phyloP scores from a whole-genome alignment of 2,329 filamentous ascomycete species.

The Trichoderma hamatum region DNA sequence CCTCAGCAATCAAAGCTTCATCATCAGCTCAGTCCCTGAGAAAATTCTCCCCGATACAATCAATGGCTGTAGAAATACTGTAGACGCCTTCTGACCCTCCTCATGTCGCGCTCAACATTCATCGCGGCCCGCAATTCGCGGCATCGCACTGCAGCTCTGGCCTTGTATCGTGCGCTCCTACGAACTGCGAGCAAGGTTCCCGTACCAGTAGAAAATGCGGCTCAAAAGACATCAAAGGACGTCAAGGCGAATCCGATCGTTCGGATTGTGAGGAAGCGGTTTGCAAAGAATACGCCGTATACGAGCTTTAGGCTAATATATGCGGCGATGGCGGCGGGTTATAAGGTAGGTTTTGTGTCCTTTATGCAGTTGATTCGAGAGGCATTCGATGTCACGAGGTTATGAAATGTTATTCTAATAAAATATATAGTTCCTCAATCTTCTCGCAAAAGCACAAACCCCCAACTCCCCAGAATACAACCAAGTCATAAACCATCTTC shows the following conservation, averaged over 20 bases:
- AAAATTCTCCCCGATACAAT: not conserved
- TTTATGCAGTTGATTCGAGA: too few species aligned
- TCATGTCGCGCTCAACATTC: constrained; percentile 42
- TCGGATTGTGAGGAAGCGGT: constrained; percentile 63
- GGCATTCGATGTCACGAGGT: not conserved
- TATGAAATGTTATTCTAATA: not conserved
- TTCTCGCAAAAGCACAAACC: constrained; percentile 45
- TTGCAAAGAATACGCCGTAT: constrained; percentile 61
- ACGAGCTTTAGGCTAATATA: constrained; percentile 63
- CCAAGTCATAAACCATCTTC: constrained; percentile 42
- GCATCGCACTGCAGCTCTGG: constrained; percentile 62
- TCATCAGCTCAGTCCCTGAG: too few species aligned
- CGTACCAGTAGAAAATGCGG: constrained; percentile 50
- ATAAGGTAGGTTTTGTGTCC: too few species aligned
- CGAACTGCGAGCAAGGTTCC: constrained; percentile 57
- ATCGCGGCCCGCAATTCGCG: constrained; percentile 55
- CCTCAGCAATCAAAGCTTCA: not conserved
- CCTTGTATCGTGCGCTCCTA: constrained; percentile 72
- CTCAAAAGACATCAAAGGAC: constrained; percentile 25
- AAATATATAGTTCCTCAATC: constrained; percentile 44
- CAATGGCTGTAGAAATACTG: not conserved
- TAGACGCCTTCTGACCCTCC: not conserved
- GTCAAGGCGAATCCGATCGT: constrained; percentile 49
- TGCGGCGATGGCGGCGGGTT: constrained; percentile 67
- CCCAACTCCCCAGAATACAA: constrained; percentile 45